Evolutionary conservation across 192 early-diverging fungal genomes (phyloP).

Genomic region (Rhizoclosmatium sp.): DNA sequence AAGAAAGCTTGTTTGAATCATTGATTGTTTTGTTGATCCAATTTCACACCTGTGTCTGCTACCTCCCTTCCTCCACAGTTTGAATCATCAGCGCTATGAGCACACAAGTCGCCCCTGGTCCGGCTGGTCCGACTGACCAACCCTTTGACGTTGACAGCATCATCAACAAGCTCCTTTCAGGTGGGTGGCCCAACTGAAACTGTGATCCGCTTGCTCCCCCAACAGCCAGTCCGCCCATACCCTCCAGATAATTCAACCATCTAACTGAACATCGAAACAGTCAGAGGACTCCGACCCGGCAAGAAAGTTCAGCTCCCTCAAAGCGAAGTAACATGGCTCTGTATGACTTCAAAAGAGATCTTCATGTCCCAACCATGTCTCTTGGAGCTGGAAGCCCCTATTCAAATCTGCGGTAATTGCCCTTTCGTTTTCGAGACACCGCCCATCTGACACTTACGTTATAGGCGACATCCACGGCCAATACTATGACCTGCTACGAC

Average conservation of each 20-base stretch:
- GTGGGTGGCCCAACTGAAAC: constrained; percentile 50
- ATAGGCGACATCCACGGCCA: constrained; percentile 91
- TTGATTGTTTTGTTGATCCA: too few species aligned
- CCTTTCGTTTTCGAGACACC: neutral
- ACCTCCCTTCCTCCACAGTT: too few species aligned
- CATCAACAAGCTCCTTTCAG: constrained; percentile 89
- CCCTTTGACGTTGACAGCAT: constrained; percentile 86
- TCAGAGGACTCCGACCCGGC: constrained; percentile 91
- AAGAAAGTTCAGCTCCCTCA: constrained; percentile 95
- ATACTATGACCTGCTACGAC: constrained; percentile 94
- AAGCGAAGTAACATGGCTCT: constrained; percentile 92
- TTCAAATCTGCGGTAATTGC: constrained; percentile 89
- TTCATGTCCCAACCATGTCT: constrained; percentile 92
- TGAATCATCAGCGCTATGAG: too few species aligned
- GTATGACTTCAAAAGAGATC: constrained; percentile 89
- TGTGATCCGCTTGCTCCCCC: too few species aligned
- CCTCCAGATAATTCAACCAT: too few species aligned
- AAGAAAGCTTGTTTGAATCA: too few species aligned
- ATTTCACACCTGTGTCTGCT: too few species aligned
- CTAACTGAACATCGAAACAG: constrained; percentile 49
- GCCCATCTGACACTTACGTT: neutral
- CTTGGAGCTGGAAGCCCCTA: constrained; percentile 90
- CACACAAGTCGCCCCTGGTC: too few species aligned
- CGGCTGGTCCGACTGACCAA: neutral
- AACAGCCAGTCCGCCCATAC: too few species aligned